Percentiles rank a stretch among this genome's conserved stretches.
Evolutionary conservation across 1,284 basidiomycete genomes (phyloP).

Genomic region (Porogramme epimiltina): DNA sequence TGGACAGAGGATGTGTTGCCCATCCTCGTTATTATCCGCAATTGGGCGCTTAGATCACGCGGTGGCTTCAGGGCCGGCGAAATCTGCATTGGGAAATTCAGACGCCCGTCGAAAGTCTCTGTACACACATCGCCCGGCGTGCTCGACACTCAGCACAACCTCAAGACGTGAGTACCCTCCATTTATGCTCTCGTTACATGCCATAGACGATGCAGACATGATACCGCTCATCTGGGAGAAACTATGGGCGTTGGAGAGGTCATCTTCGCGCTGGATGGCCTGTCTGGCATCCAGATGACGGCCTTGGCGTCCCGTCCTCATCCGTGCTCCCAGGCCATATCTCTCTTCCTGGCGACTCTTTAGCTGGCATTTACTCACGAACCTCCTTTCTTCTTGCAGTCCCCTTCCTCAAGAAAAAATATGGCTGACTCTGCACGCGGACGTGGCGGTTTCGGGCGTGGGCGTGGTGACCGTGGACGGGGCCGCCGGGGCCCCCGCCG

Average conservation of each 20-base stretch:
- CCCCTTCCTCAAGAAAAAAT: constrained; percentile 31
- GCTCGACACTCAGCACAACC: constrained; percentile 33
- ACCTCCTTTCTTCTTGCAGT: constrained; percentile 9
- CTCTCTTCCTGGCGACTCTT: not conserved
- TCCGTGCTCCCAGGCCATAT: too few relatives aligned
- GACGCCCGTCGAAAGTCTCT: constrained; percentile 19
- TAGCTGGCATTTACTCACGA: constrained; percentile 1
- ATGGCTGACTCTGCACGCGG: constrained; percentile 81
- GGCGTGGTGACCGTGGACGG: constrained; percentile 82
- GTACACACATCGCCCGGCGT: constrained; percentile 28
- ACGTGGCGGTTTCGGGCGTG: constrained; percentile 88
- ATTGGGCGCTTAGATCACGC: constrained; percentile 1
- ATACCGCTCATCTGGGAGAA: constrained; percentile 1
- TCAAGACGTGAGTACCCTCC: constrained; percentile 41
- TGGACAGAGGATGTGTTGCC: too few relatives aligned
- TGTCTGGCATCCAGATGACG: constrained; percentile 22
- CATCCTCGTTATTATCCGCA: too few relatives aligned
- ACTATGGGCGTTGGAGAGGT: constrained; percentile 1
- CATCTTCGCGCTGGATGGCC: constrained; percentile 22
- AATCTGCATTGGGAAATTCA: constrained; percentile 10
- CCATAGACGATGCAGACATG: not conserved
- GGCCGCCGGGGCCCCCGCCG: constrained; percentile 92
- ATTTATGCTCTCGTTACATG: constrained; percentile 5
- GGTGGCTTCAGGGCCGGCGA: constrained; percentile 17
- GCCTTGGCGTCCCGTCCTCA: not conserved